Percentiles rank a stretch among this genome's conserved stretches.
phyloP scores from a whole-genome alignment of 1,139 yeast genomes.

The Groenewaldozyma auringiensis region DNA sequence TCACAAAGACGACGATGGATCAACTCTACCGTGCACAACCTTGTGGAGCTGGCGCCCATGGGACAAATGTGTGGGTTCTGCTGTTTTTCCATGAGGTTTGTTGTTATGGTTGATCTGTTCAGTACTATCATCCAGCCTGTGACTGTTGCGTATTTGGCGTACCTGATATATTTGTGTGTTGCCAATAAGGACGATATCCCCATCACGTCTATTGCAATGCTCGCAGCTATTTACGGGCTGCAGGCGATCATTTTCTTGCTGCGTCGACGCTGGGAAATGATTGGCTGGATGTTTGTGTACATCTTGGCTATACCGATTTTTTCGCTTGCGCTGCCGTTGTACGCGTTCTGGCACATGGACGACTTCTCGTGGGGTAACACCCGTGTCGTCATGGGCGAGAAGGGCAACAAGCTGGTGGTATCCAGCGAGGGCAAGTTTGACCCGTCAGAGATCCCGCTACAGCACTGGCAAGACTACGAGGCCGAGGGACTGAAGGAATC shows the following conservation, averaged over 20 bases:
- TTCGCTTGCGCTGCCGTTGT: constrained; percentile 34
- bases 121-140: constrained; percentile 38
- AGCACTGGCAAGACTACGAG: constrained; percentile 36
- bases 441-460: constrained; percentile 34
- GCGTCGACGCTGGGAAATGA: constrained; percentile 38
- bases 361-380: constrained; percentile 41
- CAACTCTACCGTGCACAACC: constrained; percentile 38
- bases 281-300: constrained; percentile 39
- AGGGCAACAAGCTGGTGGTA: constrained; percentile 32
- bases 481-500: constrained; percentile 27
- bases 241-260: constrained; percentile 35
- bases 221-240: constrained; percentile 36
- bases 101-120: constrained; percentile 35
- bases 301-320: constrained; percentile 35
- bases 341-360: constrained; percentile 40
- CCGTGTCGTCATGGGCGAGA: constrained; percentile 37
- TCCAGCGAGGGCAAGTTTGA: constrained; percentile 36
- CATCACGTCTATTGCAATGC: constrained; percentile 33
- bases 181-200: constrained; percentile 29
- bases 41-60: constrained; percentile 36
- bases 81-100: constrained; percentile 37
- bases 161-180: constrained; percentile 32
- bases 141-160: constrained; percentile 35
- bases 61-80: constrained; percentile 38
- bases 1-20: constrained; percentile 42